Percentiles rank a stretch among this genome's conserved stretches.
Conservation (phyloP, 2,329 filamentous ascomycete genomes). For the Drechslerella coelobrocha region DNA sequence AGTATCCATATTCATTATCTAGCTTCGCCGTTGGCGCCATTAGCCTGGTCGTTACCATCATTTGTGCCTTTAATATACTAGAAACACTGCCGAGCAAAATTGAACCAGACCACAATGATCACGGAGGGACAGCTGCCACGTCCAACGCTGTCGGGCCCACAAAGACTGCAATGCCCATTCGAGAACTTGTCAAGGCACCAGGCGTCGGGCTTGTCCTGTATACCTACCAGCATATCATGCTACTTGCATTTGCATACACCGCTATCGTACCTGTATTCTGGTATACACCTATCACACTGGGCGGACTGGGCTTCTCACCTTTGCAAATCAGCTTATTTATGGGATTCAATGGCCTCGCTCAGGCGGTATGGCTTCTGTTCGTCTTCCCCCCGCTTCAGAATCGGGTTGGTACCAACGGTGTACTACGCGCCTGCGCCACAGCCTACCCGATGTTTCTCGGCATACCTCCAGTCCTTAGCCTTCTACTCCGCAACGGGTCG, state of each 20-base stretch:
- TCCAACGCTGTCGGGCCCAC: constrained; percentile 19
- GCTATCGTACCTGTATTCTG: constrained; percentile 73
- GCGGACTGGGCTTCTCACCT: constrained; percentile 70
- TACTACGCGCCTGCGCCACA: constrained; percentile 67
- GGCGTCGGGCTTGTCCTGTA: constrained; percentile 72
- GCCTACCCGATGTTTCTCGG: constrained; percentile 72
- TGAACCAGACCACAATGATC: not conserved
- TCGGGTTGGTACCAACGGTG: constrained; percentile 70
- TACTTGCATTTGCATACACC: constrained; percentile 75
- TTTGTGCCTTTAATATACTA: constrained; percentile 66
- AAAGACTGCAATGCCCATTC: constrained; percentile 60
- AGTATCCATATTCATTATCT: constrained; percentile 72
- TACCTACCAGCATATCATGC: constrained; percentile 70
- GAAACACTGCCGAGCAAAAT: constrained; percentile 61
- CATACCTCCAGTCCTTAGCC: constrained; percentile 64
- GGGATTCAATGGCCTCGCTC: constrained; percentile 68
- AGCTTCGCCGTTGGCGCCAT: constrained; percentile 67
- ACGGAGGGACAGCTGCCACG: constrained; percentile 48
- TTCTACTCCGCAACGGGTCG: constrained; percentile 63
- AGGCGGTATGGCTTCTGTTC: constrained; percentile 74
- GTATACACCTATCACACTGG: constrained; percentile 68
- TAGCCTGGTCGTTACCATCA: constrained; percentile 64
- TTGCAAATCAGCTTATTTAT: constrained; percentile 72
- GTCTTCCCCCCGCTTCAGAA: constrained; percentile 73
- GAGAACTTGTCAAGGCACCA: constrained; percentile 67